Percentiles rank a stretch among this genome's conserved stretches.
Evolutionary conservation across 2,329 filamentous ascomycete species (phyloP).

Genomic region (Pseudocercospora eumusae): DNA sequence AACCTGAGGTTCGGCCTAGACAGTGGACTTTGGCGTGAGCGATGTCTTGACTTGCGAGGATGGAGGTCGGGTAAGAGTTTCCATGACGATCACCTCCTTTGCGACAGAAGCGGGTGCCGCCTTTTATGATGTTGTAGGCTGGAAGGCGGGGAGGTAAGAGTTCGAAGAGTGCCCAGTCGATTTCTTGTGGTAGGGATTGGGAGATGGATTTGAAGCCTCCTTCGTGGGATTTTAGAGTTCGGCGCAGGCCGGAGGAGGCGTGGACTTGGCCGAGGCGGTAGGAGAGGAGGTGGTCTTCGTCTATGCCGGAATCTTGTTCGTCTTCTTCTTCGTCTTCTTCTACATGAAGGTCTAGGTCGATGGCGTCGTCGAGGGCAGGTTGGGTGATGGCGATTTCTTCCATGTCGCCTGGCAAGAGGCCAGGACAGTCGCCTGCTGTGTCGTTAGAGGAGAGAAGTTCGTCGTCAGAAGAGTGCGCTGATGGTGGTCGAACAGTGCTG

Average conservation of each 20-base stretch:
- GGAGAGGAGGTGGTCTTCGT: slow-evolving; percentile 76
- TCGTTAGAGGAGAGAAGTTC: slow-evolving; percentile 20
- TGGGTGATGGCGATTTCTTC: slow-evolving; percentile 83
- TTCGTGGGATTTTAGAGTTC: slow-evolving; percentile 44
- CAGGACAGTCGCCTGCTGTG: slow-evolving; percentile 68
- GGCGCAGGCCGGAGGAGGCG: slow-evolving; percentile 84
- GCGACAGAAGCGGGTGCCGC: slow-evolving; percentile 45
- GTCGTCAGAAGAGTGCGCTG: slow-evolving; percentile 31
- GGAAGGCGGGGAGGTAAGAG: slow-evolving; percentile 73
- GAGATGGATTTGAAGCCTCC: slow-evolving; percentile 53
- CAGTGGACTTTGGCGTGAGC: slow-evolving; percentile 81
- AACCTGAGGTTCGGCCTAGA: slow-evolving; percentile 80
- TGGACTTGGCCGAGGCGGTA: slow-evolving; percentile 82
- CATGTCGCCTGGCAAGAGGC: slow-evolving; percentile 72
- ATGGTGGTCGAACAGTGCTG: slow-evolving; percentile 38
- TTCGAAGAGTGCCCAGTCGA: slow-evolving; percentile 91
- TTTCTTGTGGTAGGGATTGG: slow-evolving; percentile 74
- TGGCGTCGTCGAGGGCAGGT: slow-evolving; percentile 72
- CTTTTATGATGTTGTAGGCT: slow-evolving; percentile 69
- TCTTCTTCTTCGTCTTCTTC: slow-evolving; percentile 71
- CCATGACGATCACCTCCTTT: slow-evolving; percentile 35
- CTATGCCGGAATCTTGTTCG: slow-evolving; percentile 79
- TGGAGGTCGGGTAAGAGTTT: slow-evolving; percentile 48
- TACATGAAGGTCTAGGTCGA: slow-evolving; percentile 74
- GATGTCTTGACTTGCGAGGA: slow-evolving; percentile 63